A percentile compares a stretch with the other conserved stretches of the same genome.
Conservation (phyloP, 768 basidiomycete species). For the Tricholoma flavovirens region DNA sequence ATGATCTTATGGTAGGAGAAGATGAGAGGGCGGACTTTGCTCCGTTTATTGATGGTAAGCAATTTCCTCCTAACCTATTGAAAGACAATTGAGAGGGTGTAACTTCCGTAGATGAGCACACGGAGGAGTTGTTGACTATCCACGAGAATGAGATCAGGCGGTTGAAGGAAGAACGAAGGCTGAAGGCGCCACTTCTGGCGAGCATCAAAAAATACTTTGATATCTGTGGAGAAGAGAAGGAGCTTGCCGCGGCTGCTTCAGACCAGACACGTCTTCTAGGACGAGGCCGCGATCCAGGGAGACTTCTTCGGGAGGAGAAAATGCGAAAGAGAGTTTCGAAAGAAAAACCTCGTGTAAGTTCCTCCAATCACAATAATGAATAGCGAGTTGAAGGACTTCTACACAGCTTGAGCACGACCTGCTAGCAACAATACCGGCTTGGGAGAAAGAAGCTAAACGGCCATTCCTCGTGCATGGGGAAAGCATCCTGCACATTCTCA, state of each 20-base stretch:
- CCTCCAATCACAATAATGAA: not conserved
- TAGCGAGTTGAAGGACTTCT: not conserved
- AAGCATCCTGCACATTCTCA: conserved; percentile 72
- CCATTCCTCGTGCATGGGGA: conserved; percentile 84
- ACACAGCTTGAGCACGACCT: conserved; percentile 85
- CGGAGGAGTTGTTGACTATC: conserved; percentile 77
- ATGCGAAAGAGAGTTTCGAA: conserved; percentile 91
- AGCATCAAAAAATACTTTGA: conserved; percentile 85
- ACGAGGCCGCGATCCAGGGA: conserved; percentile 79
- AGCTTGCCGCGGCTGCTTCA: conserved; percentile 72
- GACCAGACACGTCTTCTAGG: conserved; percentile 82
- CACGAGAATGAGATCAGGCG: conserved; percentile 83
- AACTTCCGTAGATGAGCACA: conserved; percentile 62
- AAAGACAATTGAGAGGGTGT: conserved; percentile 2
- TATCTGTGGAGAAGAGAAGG: conserved; percentile 85
- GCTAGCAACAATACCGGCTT: conserved; percentile 66
- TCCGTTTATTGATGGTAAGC: conserved; percentile 75
- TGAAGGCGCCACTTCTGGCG: conserved; percentile 70
- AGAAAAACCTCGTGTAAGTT: conserved; percentile 84
- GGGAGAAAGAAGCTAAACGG: conserved; percentile 74
- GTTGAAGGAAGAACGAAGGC: conserved; percentile 76
- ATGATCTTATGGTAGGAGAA: conserved; percentile 79
- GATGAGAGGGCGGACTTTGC: conserved; percentile 79
- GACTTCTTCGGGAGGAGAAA: conserved; percentile 90
- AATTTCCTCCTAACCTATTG: not conserved